These are phyloP conservation scores for Globisporangium carolinianum DNA, from an alignment of 352 stramenopile genomes.

Conservation along the genomic window DNA sequence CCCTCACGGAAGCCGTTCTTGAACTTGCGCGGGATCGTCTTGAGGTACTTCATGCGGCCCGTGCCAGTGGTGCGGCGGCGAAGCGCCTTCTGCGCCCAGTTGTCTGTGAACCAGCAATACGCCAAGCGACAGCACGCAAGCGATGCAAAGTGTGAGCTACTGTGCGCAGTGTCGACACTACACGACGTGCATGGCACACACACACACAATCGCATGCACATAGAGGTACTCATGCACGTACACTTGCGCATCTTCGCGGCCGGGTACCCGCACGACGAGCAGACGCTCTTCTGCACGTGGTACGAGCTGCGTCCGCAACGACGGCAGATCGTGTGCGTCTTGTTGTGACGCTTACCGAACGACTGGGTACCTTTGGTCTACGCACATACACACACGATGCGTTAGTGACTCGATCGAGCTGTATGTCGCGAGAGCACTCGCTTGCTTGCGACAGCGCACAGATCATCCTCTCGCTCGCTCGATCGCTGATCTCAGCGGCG, in stretches of 20 bases:
- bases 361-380: slow-evolving; percentile 99
- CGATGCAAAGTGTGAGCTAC: not conserved
- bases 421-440: not conserved
- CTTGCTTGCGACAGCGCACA: no score
- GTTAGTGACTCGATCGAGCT: not conserved
- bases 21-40: slow-evolving; percentile 97
- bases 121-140: slow-evolving; percentile 4
- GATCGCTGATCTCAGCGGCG: no score
- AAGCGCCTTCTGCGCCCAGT: slow-evolving; percentile 98
- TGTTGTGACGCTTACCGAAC: slow-evolving; percentile 99
- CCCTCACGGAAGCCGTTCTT: slow-evolving; percentile 99
- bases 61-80: slow-evolving; percentile 94
- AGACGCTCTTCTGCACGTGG: slow-evolving; percentile 99
- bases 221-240: slow-evolving; percentile 23
- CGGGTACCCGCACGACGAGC: slow-evolving; percentile 98
- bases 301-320: slow-evolving; percentile 98
- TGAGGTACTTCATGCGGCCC: slow-evolving; percentile 98
- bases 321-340: slow-evolving; percentile 99
- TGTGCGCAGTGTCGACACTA: not conserved
- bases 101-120: slow-evolving; percentile 44
- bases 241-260: slow-evolving; percentile 97
- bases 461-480: no score
- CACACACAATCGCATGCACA: no score
- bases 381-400: slow-evolving; percentile 18
- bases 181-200: not conserved